These are phyloP conservation scores for Corymbia maculata DNA, from an alignment of 345 rosid genomes.

Conservation along the genomic window DNA sequence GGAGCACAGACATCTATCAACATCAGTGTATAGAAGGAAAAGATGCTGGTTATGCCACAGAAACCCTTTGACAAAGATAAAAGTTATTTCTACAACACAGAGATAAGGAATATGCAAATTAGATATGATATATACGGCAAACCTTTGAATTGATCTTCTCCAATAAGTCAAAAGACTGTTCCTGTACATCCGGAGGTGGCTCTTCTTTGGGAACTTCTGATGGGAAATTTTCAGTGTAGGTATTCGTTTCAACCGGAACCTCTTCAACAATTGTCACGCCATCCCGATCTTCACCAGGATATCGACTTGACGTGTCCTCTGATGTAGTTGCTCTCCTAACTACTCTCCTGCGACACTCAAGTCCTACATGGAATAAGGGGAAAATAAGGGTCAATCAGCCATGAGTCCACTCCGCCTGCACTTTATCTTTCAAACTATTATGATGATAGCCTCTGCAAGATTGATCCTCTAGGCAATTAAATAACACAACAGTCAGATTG, in stretches of 20 bases:
- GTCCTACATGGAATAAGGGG: background rate
- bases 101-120: background rate
- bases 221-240: conserved; percentile 6
- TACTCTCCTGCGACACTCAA: background rate
- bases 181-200: conserved; percentile 15
- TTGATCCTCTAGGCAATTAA: background rate
- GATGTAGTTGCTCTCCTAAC: conserved; percentile 27
- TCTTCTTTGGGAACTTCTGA: conserved; percentile 17
- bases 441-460: background rate
- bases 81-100: background rate
- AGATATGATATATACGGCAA: background rate
- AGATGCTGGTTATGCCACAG: background rate
- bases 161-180: conserved; percentile 28
- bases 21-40: background rate
- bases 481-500: background rate
- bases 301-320: conserved; percentile 33
- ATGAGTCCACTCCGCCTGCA: background rate
- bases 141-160: conserved; percentile 55
- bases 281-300: conserved; percentile 29
- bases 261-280: conserved; percentile 18
- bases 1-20: background rate
- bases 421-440: background rate
- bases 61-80: background rate
- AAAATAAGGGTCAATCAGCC: background rate
- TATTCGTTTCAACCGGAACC: conserved; percentile 12